Conservation (phyloP, 2,329 filamentous ascomycete species). For the Endoconidiophora polonica region DNA sequence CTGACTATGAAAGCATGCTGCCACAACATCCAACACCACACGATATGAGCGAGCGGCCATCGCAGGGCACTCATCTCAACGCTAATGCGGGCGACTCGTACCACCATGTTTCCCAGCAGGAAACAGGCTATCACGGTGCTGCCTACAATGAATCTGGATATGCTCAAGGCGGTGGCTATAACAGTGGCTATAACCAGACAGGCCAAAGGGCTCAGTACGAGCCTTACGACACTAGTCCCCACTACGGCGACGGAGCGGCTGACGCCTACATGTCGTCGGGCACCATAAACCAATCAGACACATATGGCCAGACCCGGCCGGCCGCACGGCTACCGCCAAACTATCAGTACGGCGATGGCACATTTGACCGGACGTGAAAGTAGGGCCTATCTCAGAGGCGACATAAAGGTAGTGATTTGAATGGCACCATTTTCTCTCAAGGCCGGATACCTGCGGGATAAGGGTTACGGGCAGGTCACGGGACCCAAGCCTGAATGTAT, state of each 20-base stretch:
- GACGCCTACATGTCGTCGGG: slow-evolving; percentile 16
- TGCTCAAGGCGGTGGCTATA: background rate
- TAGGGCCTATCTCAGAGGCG: slow-evolving; percentile 8
- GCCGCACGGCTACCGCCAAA: background rate
- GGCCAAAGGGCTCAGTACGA: slow-evolving; percentile 1
- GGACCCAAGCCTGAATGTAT: background rate
- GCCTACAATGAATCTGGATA: background rate
- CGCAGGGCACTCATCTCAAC: background rate
- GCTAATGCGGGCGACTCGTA: slow-evolving; percentile 14
- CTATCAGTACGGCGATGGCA: slow-evolving; percentile 24
- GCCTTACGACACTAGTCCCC: slow-evolving; percentile 12
- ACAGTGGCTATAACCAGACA: background rate
- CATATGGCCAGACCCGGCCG: slow-evolving; percentile 7
- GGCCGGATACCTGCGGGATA: too few relatives aligned
- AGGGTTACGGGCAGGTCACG: background rate
- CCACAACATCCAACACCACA: slow-evolving; percentile 26
- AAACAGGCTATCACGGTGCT: background rate
- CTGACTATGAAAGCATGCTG: slow-evolving; percentile 20
- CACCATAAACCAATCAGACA: slow-evolving; percentile 17
- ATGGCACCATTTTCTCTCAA: background rate
- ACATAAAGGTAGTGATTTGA: background rate
- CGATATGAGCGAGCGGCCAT: slow-evolving; percentile 19
- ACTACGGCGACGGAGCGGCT: slow-evolving; percentile 15
- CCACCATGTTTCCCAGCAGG: background rate
- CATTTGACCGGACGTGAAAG: slow-evolving; percentile 18